Conservation (phyloP, 768 basidiomycete genomes). For the Trametopsis cervina region DNA sequence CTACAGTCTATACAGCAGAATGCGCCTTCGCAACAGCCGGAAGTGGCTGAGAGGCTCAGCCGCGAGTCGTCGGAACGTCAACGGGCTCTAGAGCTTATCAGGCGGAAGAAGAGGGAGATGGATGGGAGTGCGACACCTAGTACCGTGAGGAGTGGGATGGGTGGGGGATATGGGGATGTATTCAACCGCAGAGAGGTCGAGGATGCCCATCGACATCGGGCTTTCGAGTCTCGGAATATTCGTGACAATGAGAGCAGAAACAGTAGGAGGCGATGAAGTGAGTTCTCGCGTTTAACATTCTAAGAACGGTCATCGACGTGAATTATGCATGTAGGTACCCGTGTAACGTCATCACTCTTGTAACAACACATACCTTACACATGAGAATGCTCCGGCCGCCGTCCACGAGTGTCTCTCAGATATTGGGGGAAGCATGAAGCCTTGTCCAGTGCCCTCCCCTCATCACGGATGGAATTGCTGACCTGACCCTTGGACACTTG, state of each 20-base stretch:
- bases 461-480: no score
- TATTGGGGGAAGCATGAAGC: no score
- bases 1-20: constrained; percentile 5
- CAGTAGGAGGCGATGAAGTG: background rate
- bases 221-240: constrained; percentile 15
- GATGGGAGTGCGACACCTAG: constrained; percentile 65
- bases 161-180: constrained; percentile 54
- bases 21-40: constrained; percentile 26
- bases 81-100: constrained; percentile 66
- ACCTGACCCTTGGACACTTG: no score
- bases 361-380: no score
- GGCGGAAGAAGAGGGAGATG: constrained; percentile 57
- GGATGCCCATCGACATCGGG: constrained; percentile 52
- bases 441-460: no score
- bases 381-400: no score
- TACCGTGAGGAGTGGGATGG: constrained; percentile 47
- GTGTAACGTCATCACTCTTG: no score
- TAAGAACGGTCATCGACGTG: background rate
- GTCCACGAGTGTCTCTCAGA: no score
- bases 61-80: constrained; percentile 73
- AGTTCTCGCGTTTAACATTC: background rate
- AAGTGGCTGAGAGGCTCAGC: constrained; percentile 51
- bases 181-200: constrained; percentile 68
- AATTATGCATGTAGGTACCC: no score
- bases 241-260: constrained; percentile 19